Conservation (phyloP, 768 basidiomycete species). For the Clitopilus hobsonii region DNA sequence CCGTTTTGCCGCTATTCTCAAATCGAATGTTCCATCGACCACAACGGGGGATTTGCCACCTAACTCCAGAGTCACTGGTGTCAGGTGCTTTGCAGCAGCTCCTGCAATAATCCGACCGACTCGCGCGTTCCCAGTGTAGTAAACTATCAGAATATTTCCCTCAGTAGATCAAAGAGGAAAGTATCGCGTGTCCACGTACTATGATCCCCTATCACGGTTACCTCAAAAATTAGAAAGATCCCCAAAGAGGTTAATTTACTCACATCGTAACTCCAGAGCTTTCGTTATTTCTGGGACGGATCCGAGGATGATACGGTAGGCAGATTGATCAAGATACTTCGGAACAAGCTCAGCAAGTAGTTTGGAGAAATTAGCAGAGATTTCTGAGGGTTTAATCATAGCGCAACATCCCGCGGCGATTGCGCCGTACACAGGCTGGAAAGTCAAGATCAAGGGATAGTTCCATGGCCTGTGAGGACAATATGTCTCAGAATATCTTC, state of each 20-base stretch:
- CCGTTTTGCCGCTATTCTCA: constrained; percentile 50
- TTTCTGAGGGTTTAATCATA: constrained; percentile 65
- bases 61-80: constrained; percentile 52
- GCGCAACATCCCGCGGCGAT: constrained; percentile 72
- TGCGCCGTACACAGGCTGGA: constrained; percentile 63
- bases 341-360: constrained; percentile 53
- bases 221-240: background rate
- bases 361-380: constrained; percentile 40
- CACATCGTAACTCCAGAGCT: constrained; percentile 44
- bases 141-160: constrained; percentile 27
- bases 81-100: constrained; percentile 51
- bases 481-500: background rate
- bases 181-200: constrained; percentile 8
- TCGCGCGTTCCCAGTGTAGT: constrained; percentile 42
- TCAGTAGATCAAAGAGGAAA: background rate
- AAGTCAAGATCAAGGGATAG: constrained; percentile 51
- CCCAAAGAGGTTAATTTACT: constrained; percentile 1
- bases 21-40: constrained; percentile 28
- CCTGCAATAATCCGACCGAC: constrained; percentile 45
- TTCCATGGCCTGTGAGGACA: constrained; percentile 57
- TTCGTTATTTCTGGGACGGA: constrained; percentile 52
- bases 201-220: constrained; percentile 21
- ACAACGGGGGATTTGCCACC: constrained; percentile 49
- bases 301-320: constrained; percentile 56
- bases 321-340: constrained; percentile 41